Conservation (phyloP, 108 stramenopile species). For the Fragilaria radians region DNA sequence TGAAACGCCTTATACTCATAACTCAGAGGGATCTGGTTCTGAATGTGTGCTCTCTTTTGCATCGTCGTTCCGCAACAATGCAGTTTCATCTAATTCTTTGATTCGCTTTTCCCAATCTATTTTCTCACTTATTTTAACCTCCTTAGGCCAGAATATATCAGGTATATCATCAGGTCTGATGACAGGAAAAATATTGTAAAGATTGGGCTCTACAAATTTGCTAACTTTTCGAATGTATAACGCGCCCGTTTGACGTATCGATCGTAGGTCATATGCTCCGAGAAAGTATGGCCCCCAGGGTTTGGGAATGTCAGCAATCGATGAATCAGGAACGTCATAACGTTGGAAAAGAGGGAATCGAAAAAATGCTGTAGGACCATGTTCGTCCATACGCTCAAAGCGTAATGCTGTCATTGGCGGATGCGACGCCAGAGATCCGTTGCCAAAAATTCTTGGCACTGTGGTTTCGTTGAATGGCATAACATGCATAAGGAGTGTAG, state of each 20-base stretch:
- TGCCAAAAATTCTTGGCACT: conserved; percentile 36
- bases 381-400: conserved; percentile 90
- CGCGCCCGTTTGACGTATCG: conserved; percentile 67
- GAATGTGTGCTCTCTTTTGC: no score
- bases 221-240: conserved; percentile 83
- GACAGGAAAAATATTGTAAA: conserved; percentile 61
- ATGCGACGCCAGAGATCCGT: conserved; percentile 23
- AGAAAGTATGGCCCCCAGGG: conserved; percentile 89
- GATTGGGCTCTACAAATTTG: conserved; percentile 56
- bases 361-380: conserved; percentile 60
- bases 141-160: conserved; percentile 57
- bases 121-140: conserved; percentile 27
- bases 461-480: conserved; percentile 35
- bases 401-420: conserved; percentile 49
- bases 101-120: conserved; percentile 26
- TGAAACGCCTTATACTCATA: no score
- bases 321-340: conserved; percentile 50
- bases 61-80: no score
- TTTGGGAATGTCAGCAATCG: conserved; percentile 36
- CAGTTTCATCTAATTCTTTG: neutral
- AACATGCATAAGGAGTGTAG: conserved; percentile 74
- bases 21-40: no score
- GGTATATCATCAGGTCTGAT: conserved; percentile 50
- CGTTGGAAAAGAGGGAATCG: conserved; percentile 33
- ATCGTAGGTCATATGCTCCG: conserved; percentile 74